Conservation (phyloP, 805 yeast genomes). For the Cyberlindnera americana region DNA sequence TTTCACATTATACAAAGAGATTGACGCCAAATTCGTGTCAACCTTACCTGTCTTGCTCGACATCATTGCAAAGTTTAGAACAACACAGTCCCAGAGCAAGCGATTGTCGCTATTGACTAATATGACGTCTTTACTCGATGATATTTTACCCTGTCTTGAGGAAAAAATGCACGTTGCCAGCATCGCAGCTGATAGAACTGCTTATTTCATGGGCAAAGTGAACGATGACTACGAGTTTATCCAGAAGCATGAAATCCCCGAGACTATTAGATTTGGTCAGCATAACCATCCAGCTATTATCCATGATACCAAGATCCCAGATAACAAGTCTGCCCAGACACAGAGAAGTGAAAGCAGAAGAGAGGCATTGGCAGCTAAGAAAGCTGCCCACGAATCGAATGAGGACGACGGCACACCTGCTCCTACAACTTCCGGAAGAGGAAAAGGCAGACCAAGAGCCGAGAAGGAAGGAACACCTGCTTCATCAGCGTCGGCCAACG, state of each 20-base stretch:
- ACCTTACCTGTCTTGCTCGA: constrained; percentile 64
- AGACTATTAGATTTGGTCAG: constrained; percentile 70
- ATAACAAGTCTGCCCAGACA: constrained; percentile 61
- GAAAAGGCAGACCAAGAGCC: constrained; percentile 20
- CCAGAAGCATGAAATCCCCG: constrained; percentile 77
- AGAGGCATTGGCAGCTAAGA: constrained; percentile 89
- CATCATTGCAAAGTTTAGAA: constrained; percentile 47
- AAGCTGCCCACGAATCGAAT: constrained; percentile 44
- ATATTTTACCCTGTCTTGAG: constrained; percentile 86
- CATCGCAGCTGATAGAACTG: constrained; percentile 76
- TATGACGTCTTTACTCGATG: constrained; percentile 46
- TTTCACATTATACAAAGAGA: constrained; percentile 84
- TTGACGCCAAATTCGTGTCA: constrained; percentile 88
- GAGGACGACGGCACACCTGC: constrained; percentile 21
- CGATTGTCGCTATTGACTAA: constrained; percentile 30
- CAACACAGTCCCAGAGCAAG: constrained; percentile 3
- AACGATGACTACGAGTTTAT: constrained; percentile 79
- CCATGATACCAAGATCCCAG: constrained; percentile 47
- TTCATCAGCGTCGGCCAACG: constrained; percentile 1
- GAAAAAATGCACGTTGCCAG: constrained; percentile 98
- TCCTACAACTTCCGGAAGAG: constrained; percentile 14
- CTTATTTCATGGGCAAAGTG: constrained; percentile 65
- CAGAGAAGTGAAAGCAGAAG: constrained; percentile 82
- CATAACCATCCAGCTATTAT: constrained; percentile 90
- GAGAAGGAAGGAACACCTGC: constrained; percentile 25